A percentile compares a stretch with the other conserved stretches of the same genome.
Evolutionary conservation across 371 early-diverging fungal genomes (phyloP).

Genomic region (Parasitella parasitica): DNA sequence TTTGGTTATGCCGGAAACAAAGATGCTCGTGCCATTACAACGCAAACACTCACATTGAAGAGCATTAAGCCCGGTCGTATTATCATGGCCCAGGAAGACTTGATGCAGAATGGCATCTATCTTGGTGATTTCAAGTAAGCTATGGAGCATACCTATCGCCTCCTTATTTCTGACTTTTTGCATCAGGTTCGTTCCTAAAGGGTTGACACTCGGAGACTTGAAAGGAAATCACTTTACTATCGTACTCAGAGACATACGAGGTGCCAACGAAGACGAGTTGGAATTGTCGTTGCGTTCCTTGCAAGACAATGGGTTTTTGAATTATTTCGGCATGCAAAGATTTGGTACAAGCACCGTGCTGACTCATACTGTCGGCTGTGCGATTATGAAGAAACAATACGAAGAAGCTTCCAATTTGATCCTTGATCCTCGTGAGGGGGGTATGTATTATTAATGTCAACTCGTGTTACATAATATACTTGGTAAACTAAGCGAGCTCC

Average conservation of each 20-base stretch:
- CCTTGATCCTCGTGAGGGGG: conserved; percentile 73
- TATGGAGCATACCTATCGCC: too few species aligned
- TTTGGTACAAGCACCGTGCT: conserved; percentile 90
- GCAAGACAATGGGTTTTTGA: conserved; percentile 82
- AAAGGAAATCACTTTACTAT: conserved; percentile 90
- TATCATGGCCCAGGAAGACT: conserved; percentile 46
- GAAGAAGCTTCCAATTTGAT: conserved; percentile 76
- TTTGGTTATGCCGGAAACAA: conserved; percentile 98
- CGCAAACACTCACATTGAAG: conserved; percentile 83
- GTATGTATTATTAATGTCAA: conserved; percentile 30
- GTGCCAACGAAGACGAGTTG: conserved; percentile 45
- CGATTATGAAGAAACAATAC: conserved; percentile 79
- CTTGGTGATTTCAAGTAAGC: conserved; percentile 79
- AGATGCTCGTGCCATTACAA: conserved; percentile 95
- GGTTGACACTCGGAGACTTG: conserved; percentile 82
- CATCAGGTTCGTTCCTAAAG: conserved; percentile 58
- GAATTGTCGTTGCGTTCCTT: conserved; percentile 63
- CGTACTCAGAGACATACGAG: conserved; percentile 55
- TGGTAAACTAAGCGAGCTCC: background rate
- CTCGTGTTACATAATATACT: background rate
- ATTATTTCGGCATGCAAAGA: conserved; percentile 99
- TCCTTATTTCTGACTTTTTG: too few species aligned
- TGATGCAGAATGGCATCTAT: conserved; percentile 56
- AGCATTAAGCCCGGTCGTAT: conserved; percentile 65
- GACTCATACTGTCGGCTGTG: conserved; percentile 88